Conservation (phyloP, 2,329 filamentous ascomycete species). For the Chrysoporthe puriensis region DNA sequence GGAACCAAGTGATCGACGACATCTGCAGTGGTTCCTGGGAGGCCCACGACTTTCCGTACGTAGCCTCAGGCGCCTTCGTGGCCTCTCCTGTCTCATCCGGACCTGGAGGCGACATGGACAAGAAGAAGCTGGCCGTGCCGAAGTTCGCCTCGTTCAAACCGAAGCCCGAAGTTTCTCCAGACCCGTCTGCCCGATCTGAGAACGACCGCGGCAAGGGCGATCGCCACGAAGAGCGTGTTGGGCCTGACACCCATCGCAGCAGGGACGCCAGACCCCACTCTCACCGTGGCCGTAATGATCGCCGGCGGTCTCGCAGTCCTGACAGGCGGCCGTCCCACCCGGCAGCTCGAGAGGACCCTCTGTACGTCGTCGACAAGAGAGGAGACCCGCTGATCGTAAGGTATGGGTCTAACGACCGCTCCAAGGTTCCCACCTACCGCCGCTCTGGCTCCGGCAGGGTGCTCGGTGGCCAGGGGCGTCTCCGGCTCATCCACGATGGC, state of each 20-base stretch:
- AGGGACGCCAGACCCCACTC: slow-evolving; percentile 20
- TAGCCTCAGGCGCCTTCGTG: not conserved
- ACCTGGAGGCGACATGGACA: slow-evolving; percentile 21
- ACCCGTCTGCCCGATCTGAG: not conserved
- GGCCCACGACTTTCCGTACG: no score
- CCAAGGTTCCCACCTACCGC: slow-evolving; percentile 71
- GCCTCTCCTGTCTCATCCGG: not conserved
- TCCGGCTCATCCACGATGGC: slow-evolving; percentile 69
- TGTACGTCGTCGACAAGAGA: slow-evolving; percentile 70
- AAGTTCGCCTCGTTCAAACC: slow-evolving; percentile 36
- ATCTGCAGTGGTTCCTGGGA: not conserved
- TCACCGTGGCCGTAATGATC: slow-evolving; percentile 21
- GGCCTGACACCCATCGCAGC: slow-evolving; percentile 2
- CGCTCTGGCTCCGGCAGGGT: slow-evolving; percentile 71
- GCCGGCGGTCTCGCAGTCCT: slow-evolving; percentile 22
- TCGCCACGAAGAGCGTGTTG: slow-evolving; percentile 15
- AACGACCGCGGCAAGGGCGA: slow-evolving; percentile 2
- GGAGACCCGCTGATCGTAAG: slow-evolving; percentile 77
- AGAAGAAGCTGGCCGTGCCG: slow-evolving; percentile 35
- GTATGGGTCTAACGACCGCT: slow-evolving; percentile 75
- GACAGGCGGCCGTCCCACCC: slow-evolving; percentile 11
- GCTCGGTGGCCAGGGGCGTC: slow-evolving; percentile 63
- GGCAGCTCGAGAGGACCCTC: slow-evolving; percentile 28
- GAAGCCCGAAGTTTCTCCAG: slow-evolving; percentile 3
- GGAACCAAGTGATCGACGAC: not conserved